Base-by-base conservation (phyloP, 148 eudicot species). In the Rhododendron simsii region DNA sequence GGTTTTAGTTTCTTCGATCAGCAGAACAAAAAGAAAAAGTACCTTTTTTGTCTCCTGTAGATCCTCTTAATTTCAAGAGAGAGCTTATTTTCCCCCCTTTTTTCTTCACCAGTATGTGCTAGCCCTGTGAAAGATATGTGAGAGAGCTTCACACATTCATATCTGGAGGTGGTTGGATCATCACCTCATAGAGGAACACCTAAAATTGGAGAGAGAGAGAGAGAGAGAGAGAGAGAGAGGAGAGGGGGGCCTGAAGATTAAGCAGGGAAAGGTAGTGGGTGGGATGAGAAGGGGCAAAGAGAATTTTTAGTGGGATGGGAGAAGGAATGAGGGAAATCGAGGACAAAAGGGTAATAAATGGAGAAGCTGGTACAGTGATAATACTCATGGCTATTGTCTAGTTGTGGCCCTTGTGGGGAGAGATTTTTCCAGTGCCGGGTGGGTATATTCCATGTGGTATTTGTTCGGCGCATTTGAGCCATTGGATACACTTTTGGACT, bases 331-430 rank as follows among this genome's bases (percentile, higher is more conserved):
- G 76, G 85, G 85, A 87, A 91, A 55, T 55, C 16, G 3, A 87
- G 86, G 91, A 89, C 88, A 91, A 89, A 55, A 13, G 18, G 65
- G 81, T 84, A 86, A 90, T 87, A 87, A 90, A 87, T 85, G 91
- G 57, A 73, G 87, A 90, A 80, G 84, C 80, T 76, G 90, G 81
- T 83, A 85, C 87, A 88, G 83, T 88, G 69, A 84, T 90, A 80
- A 65, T 85, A 79, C 73, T 86, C 65, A 35, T 84, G 45, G 39
- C 81, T 79, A 1, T 15, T 5, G 65, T 59, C 65, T 59, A 21
- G 33, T 65, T 28, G 39, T 71, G 76, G 76, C 75, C 75, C 75
- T 16, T 53, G 83, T 18, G 45, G 51, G 84, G 53, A 39, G 35
- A 33, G 35, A 33, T 33, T 33, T 33, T 33, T 33, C 35, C 2